These are phyloP conservation scores for Apiotrichum akiyoshidainum DNA, from an alignment of 1,284 basidiomycete genomes.

Conservation along the genomic window DNA sequence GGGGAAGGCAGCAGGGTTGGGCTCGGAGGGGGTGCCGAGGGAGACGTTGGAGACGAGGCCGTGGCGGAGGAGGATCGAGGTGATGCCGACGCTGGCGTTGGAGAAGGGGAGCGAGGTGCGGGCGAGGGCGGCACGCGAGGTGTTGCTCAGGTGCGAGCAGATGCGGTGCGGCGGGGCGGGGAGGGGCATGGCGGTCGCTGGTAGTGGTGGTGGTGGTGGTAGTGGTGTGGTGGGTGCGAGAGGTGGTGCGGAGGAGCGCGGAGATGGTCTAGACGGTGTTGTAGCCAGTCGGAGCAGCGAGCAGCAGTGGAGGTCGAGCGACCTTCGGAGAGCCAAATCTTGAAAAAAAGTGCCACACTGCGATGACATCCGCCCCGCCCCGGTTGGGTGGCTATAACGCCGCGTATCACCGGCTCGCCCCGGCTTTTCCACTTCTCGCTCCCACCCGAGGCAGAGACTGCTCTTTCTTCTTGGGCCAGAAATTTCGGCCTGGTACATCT, in stretches of 20 bases:
- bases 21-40: slow-evolving; percentile 39
- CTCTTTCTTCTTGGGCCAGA: neutral
- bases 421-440: neutral
- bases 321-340: neutral
- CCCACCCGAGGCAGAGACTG: neutral
- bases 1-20: slow-evolving; percentile 38
- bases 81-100: slow-evolving; percentile 41
- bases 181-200: slow-evolving; percentile 20
- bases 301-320: neutral
- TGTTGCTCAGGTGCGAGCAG: slow-evolving; percentile 46
- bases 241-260: neutral
- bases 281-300: neutral
- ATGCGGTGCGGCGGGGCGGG: slow-evolving; percentile 44
- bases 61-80: slow-evolving; percentile 46
- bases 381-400: neutral
- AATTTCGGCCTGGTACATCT: slow-evolving; percentile 1
- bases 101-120: slow-evolving; percentile 47
- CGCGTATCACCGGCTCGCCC: slow-evolving; percentile 4
- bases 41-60: slow-evolving; percentile 48
- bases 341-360: slow-evolving; percentile 25
- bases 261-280: neutral
- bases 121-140: slow-evolving; percentile 42
- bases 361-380: too few species aligned
- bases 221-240: neutral
- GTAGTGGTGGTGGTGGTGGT: too few species aligned